Evolutionary conservation across 169 alveolate species (phyloP).

Genomic region (Eimeria sp.): DNA sequence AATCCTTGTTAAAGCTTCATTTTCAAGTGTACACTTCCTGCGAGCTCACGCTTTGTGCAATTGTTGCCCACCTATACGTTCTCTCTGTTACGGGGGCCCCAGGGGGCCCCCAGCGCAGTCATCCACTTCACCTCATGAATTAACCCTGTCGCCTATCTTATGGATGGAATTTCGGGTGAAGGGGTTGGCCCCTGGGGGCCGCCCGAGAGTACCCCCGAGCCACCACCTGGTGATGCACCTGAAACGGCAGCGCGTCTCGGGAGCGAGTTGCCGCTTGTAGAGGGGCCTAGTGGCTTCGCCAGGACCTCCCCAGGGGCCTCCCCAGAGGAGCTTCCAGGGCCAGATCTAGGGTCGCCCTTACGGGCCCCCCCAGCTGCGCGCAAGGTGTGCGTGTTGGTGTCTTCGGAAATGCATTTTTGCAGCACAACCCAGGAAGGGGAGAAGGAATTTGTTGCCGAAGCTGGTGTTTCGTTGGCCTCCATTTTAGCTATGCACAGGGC

Average conservation of each 20-base stretch:
- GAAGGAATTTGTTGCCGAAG: conserved; percentile 74
- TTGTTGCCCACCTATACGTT: neutral
- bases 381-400: conserved; percentile 46
- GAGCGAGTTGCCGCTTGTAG: neutral
- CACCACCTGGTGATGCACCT: neutral
- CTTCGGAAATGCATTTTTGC: conserved; percentile 20
- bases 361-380: too few relatives aligned
- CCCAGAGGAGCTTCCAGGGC: neutral
- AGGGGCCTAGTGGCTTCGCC: neutral
- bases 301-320: neutral
- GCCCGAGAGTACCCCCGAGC: neutral
- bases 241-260: neutral
- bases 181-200: conserved; percentile 15
- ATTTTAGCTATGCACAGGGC: conserved; percentile 67
- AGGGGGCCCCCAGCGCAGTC: conserved; percentile 14
- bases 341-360: neutral
- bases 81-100: neutral
- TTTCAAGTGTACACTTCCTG: neutral
- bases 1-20: neutral
- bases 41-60: neutral
- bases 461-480: conserved; percentile 71
- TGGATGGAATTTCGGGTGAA: neutral
- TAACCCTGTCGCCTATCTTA: neutral
- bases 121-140: neutral
- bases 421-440: conserved; percentile 27